phyloP scores from a whole-genome alignment of 345 rosid species.

The Rhodomyrtus tomentosa region DNA sequence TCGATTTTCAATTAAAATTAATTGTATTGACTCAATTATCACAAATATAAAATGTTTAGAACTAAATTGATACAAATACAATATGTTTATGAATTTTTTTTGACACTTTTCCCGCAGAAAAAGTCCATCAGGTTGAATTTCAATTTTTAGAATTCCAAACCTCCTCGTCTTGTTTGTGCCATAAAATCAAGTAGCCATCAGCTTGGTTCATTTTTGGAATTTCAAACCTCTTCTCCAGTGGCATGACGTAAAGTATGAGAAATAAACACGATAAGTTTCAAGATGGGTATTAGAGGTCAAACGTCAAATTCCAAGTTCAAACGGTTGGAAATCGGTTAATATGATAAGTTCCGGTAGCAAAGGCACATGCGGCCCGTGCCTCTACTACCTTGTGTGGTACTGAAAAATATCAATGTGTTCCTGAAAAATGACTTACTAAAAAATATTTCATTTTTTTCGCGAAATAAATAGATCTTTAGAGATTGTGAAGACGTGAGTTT shows the following conservation, averaged over 20 bases:
- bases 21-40: no score
- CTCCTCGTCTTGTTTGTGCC: background rate
- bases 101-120: no score
- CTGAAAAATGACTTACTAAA: no score
- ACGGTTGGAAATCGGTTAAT: background rate
- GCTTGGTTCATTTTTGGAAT: background rate
- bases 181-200: background rate
- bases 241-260: background rate
- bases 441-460: no score
- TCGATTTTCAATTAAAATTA: no score
- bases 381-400: background rate
- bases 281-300: background rate
- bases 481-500: background rate
- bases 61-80: no score
- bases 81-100: no score
- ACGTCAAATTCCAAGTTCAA: background rate
- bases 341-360: background rate
- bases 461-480: background rate
- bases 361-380: background rate
- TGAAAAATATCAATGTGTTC: no score
- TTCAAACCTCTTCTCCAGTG: no score
- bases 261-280: background rate
- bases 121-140: no score
- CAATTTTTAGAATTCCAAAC: no score
- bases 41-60: no score